Evolutionary conservation across 1,139 yeast genomes (phyloP).

Genomic region (Pichia sp.): DNA sequence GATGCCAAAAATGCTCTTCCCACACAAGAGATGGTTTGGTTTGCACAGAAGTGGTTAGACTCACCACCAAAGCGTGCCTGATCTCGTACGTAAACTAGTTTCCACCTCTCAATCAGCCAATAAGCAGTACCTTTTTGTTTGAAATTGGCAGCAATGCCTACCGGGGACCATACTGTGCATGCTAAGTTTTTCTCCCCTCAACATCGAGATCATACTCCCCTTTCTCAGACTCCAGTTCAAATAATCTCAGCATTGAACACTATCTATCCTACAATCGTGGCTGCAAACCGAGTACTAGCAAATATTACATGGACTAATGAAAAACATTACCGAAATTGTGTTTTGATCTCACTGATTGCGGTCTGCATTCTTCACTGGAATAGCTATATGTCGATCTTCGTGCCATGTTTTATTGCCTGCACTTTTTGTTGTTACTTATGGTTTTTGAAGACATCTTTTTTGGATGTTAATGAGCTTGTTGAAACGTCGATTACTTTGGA

Average conservation of each 20-base stretch:
- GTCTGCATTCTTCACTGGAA: constrained; percentile 42
- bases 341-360: constrained; percentile 36
- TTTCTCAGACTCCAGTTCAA: constrained; percentile 37
- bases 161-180: background rate
- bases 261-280: constrained; percentile 41
- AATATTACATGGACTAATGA: constrained; percentile 51
- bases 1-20: no score
- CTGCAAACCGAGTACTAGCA: constrained; percentile 38
- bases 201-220: constrained; percentile 7
- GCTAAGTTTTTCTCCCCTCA: constrained; percentile 8
- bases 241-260: constrained; percentile 41
- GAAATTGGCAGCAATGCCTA: no score
- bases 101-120: no score
- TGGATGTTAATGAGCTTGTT: constrained; percentile 25
- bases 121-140: no score
- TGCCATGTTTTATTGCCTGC: constrained; percentile 36
- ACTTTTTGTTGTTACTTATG: constrained; percentile 38
- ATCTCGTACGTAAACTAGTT: no score
- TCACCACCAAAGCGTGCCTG: no score
- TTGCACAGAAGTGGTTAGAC: no score
- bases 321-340: constrained; percentile 42
- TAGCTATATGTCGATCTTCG: constrained; percentile 29
- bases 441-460: constrained; percentile 38
- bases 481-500: constrained; percentile 42
- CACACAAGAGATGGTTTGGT: no score